These are phyloP conservation scores for Eleusine indica DNA, from an alignment of 176 grass and related monocot species.

Conservation along the genomic window DNA sequence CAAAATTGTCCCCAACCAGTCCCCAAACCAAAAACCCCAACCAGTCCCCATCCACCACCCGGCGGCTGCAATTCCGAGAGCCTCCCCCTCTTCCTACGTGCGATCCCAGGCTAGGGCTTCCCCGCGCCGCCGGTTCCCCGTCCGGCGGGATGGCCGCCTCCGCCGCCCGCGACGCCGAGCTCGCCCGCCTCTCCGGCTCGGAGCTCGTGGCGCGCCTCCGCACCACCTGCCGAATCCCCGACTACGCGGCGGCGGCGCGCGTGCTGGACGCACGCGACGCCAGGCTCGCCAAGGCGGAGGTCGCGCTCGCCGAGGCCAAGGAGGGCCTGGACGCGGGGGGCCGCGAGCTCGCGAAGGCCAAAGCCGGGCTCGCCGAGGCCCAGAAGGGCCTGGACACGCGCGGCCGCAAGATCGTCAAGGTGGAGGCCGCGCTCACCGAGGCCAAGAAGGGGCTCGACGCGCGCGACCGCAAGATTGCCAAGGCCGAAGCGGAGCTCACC, in stretches of 20 bases:
- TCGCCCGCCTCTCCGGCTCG: slow-evolving; percentile 30
- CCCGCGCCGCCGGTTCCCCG: neutral
- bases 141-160: slow-evolving; percentile 18
- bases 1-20: neutral
- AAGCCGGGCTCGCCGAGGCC: neutral
- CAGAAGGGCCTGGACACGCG: neutral
- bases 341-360: neutral
- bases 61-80: no score
- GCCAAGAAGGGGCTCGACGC: neutral
- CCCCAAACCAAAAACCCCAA: slow-evolving; percentile 1
- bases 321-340: neutral
- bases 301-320: neutral
- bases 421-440: neutral
- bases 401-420: neutral
- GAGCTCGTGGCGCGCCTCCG: slow-evolving; percentile 30
- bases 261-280: slow-evolving; percentile 47
- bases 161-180: neutral
- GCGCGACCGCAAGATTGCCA: neutral
- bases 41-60: neutral
- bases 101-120: neutral
- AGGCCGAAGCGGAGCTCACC: neutral
- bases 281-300: neutral
- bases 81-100: neutral
- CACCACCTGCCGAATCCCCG: slow-evolving; percentile 2
- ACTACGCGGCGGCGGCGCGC: slow-evolving; percentile 38